Percentiles rank a stretch among this genome's conserved stretches.
Conservation (phyloP, 1,284 basidiomycete species). For the Ganoderma meredithae region DNA sequence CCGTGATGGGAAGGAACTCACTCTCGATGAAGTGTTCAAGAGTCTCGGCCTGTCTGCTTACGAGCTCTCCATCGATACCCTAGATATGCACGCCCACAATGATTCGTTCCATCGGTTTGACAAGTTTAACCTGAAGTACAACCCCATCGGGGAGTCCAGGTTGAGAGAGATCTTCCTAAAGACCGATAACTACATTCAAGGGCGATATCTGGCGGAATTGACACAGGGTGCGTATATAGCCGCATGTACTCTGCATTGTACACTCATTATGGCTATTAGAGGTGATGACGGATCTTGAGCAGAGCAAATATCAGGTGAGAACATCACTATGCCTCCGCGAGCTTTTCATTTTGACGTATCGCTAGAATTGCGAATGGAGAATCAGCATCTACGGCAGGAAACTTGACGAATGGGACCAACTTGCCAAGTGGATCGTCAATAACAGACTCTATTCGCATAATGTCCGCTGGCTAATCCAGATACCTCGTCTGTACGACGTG, state of each 20-base stretch:
- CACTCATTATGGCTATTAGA: conserved; percentile 56
- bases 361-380: conserved; percentile 93
- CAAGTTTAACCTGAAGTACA: conserved; percentile 94
- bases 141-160: conserved; percentile 94
- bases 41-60: conserved; percentile 96
- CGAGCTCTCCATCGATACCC: conserved; percentile 97
- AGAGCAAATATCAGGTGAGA: conserved; percentile 95
- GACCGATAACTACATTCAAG: conserved; percentile 94
- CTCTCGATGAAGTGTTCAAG: conserved; percentile 93
- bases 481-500: conserved; percentile 95
- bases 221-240: conserved; percentile 71
- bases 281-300: conserved; percentile 95
- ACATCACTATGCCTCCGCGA: too few species aligned
- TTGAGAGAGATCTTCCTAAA: conserved; percentile 98
- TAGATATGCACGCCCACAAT: conserved; percentile 99
- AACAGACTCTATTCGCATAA: conserved; percentile 97
- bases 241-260: neutral
- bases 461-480: conserved; percentile 97
- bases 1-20: conserved; percentile 91
- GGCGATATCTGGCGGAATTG: conserved; percentile 94
- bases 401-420: conserved; percentile 94
- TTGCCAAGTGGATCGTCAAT: conserved; percentile 96
- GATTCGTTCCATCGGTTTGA: conserved; percentile 99
- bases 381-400: conserved; percentile 93
- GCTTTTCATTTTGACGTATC: neutral